A percentile compares a stretch with the other conserved stretches of the same genome.
These are phyloP conservation scores for Tagetes erecta DNA, from an alignment of 129 eudicot species.

Conservation along the genomic window DNA sequence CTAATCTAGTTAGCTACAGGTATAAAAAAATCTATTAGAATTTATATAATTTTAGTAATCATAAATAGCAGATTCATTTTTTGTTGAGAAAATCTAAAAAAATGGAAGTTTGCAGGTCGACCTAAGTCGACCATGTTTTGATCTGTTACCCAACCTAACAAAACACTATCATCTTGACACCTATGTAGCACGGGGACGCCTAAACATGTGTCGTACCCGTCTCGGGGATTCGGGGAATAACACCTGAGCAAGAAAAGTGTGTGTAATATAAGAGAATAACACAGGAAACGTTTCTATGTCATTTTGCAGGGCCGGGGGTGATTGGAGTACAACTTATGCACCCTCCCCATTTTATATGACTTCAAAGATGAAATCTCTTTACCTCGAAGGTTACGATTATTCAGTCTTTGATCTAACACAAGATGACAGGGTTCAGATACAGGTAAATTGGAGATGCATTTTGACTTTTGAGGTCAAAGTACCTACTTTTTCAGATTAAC, in stretches of 20 bases:
- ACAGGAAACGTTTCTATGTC: slow-evolving; percentile 1
- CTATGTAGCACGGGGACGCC: neutral
- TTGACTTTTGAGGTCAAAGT: slow-evolving; percentile 12
- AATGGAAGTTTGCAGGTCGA: neutral
- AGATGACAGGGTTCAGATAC: slow-evolving; percentile 88
- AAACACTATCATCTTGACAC: neutral
- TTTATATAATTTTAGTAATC: neutral
- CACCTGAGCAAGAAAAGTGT: neutral
- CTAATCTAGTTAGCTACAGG: slow-evolving; percentile 97
- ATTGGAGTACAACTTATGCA: slow-evolving; percentile 98
- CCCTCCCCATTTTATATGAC: slow-evolving; percentile 98
- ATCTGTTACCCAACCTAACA: neutral
- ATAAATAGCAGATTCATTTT: neutral
- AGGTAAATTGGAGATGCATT: slow-evolving; percentile 42
- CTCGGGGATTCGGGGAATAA: too few species aligned
- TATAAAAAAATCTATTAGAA: slow-evolving; percentile 4
- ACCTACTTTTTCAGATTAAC: slow-evolving; percentile 12
- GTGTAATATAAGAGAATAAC: slow-evolving; percentile 2
- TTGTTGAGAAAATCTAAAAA: neutral
- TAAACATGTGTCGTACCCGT: too few species aligned
- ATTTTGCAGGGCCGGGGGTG: slow-evolving; percentile 83
- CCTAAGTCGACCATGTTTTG: neutral
- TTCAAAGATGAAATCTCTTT: slow-evolving; percentile 93
- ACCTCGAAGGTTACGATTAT: slow-evolving; percentile 87
- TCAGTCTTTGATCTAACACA: slow-evolving; percentile 88